phyloP scores from a whole-genome alignment of 2,329 filamentous ascomycete genomes.

The Alternaria triticimaculans region DNA sequence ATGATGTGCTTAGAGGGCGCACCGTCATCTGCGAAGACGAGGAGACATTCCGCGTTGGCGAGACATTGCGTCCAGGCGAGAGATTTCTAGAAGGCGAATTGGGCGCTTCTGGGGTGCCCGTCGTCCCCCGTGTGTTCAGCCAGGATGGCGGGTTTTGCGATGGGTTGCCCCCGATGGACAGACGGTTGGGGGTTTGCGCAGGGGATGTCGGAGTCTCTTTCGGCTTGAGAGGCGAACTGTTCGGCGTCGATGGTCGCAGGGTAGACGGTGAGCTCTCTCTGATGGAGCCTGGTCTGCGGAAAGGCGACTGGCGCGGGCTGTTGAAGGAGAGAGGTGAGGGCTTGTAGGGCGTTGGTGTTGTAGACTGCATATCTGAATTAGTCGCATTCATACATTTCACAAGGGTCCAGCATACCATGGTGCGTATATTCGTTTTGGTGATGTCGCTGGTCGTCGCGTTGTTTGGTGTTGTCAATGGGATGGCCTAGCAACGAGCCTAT shows the following conservation, averaged over 20 bases:
- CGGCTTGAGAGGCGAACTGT: slow-evolving; percentile 51
- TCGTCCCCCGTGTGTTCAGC: slow-evolving; percentile 42
- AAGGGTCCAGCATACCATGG: slow-evolving; percentile 9
- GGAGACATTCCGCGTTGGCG: slow-evolving; percentile 31
- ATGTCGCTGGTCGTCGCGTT: slow-evolving; percentile 1
- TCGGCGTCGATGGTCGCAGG: slow-evolving; percentile 49
- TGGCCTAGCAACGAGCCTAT: slow-evolving; percentile 8
- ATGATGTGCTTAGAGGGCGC: slow-evolving; percentile 36
- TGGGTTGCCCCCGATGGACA: slow-evolving; percentile 44
- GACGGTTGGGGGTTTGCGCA: slow-evolving; percentile 36
- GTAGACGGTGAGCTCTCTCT: slow-evolving; percentile 48
- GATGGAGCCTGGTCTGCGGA: slow-evolving; percentile 53
- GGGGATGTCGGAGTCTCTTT: slow-evolving; percentile 35
- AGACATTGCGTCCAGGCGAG: slow-evolving; percentile 33
- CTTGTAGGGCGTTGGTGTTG: slow-evolving; percentile 47
- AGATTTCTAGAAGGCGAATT: slow-evolving; percentile 39
- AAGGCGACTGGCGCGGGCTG: slow-evolving; percentile 54
- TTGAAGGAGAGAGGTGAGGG: slow-evolving; percentile 54
- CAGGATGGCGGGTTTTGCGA: slow-evolving; percentile 45
- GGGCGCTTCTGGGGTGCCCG: slow-evolving; percentile 37
- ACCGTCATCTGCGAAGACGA: slow-evolving; percentile 27
- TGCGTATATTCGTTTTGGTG: neutral
- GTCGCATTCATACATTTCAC: neutral
- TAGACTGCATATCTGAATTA: slow-evolving; percentile 28
- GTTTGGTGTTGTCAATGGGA: slow-evolving; percentile 7